A percentile compares a stretch with the other conserved stretches of the same genome.
phyloP scores from a whole-genome alignment of 371 early-diverging fungal genomes.

The Entomophthora muscae region DNA sequence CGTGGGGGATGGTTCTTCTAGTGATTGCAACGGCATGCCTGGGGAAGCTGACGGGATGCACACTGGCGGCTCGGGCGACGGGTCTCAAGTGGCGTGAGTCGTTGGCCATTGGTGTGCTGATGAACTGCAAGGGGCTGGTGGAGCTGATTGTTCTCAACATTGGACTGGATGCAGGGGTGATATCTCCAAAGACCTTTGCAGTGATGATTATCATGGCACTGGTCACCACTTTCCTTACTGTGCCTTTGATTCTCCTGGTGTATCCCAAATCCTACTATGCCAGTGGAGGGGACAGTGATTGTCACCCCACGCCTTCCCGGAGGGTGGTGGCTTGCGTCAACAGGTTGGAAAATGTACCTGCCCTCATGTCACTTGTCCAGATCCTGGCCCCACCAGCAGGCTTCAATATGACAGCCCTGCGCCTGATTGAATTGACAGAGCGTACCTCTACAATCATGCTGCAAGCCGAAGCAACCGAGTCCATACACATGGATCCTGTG shows the following conservation, averaged over 20 bases:
- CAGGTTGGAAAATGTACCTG: slow-evolving; percentile 39
- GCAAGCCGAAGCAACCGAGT: slow-evolving; percentile 31
- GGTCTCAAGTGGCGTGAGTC: slow-evolving; percentile 69
- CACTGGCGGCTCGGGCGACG: slow-evolving; percentile 40
- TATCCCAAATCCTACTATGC: slow-evolving; percentile 25
- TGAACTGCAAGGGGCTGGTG: slow-evolving; percentile 88
- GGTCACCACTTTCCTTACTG: slow-evolving; percentile 60
- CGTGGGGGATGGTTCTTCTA: slow-evolving; percentile 66
- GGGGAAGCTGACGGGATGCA: slow-evolving; percentile 79
- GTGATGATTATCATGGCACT: slow-evolving; percentile 83
- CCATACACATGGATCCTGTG: slow-evolving; percentile 42
- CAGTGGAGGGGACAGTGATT: neutral
- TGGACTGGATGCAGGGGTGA: slow-evolving; percentile 68
- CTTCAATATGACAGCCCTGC: slow-evolving; percentile 28
- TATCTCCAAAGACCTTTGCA: slow-evolving; percentile 57
- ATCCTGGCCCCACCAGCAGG: neutral
- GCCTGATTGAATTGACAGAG: slow-evolving; percentile 47
- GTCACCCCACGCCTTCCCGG: neutral
- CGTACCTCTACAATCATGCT: slow-evolving; percentile 57
- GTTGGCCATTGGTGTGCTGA: slow-evolving; percentile 69
- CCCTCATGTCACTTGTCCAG: slow-evolving; percentile 51
- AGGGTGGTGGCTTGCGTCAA: slow-evolving; percentile 39
- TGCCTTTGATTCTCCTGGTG: slow-evolving; percentile 31
- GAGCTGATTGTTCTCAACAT: slow-evolving; percentile 87
- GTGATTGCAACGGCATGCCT: slow-evolving; percentile 55